phyloP scores from a whole-genome alignment of 2,329 filamentous ascomycete genomes.

The Penicillium sp. region DNA sequence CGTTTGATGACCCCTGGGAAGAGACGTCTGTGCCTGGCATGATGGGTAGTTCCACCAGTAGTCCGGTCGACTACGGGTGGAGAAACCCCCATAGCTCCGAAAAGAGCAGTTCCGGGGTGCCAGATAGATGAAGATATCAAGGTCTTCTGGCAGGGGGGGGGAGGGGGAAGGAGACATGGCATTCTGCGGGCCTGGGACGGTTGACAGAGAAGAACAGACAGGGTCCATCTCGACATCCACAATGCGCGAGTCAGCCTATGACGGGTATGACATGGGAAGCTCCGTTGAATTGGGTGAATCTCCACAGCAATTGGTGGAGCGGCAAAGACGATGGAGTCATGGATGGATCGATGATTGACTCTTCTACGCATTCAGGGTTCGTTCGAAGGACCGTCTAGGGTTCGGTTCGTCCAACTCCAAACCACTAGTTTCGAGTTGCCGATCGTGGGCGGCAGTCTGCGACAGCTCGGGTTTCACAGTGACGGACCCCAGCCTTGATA shows the following conservation, averaged over 20 bases:
- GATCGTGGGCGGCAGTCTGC: conserved; percentile 22
- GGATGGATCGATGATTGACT: no score
- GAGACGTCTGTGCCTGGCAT: conserved; percentile 14
- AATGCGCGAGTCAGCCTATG: no score
- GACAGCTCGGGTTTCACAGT: conserved; percentile 27
- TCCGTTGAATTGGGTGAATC: neutral
- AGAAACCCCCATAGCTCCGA: conserved; percentile 16
- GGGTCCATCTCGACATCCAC: no score
- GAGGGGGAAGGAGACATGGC: no score
- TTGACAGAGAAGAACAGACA: no score
- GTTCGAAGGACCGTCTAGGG: neutral
- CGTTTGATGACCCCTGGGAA: conserved; percentile 10
- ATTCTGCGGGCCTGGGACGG: no score
- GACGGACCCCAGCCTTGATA: neutral
- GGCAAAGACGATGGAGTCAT: no score
- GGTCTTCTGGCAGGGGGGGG: no score
- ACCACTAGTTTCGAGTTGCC: conserved; percentile 13
- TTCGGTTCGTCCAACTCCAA: conserved; percentile 3
- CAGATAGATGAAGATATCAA: conserved; percentile 24
- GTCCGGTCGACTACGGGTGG: conserved; percentile 17
- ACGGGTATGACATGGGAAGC: no score
- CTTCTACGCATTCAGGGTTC: no score
- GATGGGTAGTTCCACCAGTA: conserved; percentile 6
- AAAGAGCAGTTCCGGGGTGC: conserved; percentile 19
- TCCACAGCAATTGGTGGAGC: no score